Evolutionary conservation across 1,284 basidiomycete species (phyloP), one percentile per base, ranked within the genome.

Genomic region (Sporisorium reilianum): DNA sequence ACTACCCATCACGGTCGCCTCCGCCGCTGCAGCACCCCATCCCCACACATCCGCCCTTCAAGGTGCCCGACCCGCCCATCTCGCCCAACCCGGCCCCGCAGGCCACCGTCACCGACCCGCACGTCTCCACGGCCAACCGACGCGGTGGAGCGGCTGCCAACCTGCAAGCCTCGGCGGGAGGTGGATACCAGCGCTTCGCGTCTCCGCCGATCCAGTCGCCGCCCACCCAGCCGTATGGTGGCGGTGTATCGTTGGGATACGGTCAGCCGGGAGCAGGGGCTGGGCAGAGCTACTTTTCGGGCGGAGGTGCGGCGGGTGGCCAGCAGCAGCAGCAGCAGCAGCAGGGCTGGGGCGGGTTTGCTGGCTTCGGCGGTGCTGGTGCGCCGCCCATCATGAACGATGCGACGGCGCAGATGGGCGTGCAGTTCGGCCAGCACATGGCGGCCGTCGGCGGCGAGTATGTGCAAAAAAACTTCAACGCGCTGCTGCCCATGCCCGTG

Each of bases 401-500:
- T 83, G 91, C 94, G 4, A 98, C 97, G 3, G 92, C 96, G 0
- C 93, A 97, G 85, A 92, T 99, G 86, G 94, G 96, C 32, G 92
- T 99, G 88, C 96, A 98, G 85, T 90, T 99, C 48, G 95, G 96
- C 6, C 91, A 91, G 77, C 94, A 90, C 77, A 95, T 95, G 0
- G 92, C 97, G 1, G 90, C 91, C 14, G 96, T 94, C 0, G 96
- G 96, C 0, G 94, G 96, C 83, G 93, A 96, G 64, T 99, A 99
- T 77, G 91, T 99, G 40, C 93, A 96, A 86, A 92, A 92, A 86
- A 97, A 98, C 85, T 74, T 77, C 62, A 70, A 72, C 78, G 59
- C 80, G 20, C 51, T 79, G 36, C 77, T 81, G 10, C 73, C 79
- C 59, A 78, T 80, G 64, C 79, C 80, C 10, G 60, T 82, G 41